Percentiles rank a stretch among this genome's conserved stretches.
Evolutionary conservation across 768 basidiomycete genomes (phyloP).

Genomic region (Omphalotus guepiniiformis): DNA sequence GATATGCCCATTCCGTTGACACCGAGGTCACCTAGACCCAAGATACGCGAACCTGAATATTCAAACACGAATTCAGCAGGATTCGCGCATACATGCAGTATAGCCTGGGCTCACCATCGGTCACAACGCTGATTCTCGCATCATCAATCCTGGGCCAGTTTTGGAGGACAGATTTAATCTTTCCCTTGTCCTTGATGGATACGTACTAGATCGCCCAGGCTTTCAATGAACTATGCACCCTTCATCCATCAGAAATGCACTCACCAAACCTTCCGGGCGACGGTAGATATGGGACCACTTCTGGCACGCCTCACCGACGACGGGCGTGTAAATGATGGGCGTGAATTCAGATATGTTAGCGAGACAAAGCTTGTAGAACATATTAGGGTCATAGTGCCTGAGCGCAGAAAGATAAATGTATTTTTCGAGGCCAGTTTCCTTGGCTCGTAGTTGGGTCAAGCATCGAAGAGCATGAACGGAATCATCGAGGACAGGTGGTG

Average conservation of each 20-base stretch:
- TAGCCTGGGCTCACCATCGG: conserved; percentile 83
- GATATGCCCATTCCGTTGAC: conserved; percentile 69
- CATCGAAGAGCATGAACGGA: conserved; percentile 54
- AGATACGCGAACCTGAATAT: conserved; percentile 74
- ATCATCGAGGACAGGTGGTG: conserved; percentile 55
- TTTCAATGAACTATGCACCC: conserved; percentile 13
- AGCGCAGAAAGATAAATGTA: conserved; percentile 80
- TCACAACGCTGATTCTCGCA: conserved; percentile 89
- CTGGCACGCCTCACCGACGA: conserved; percentile 87
- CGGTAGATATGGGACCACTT: conserved; percentile 79
- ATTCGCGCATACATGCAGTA: too few relatives aligned
- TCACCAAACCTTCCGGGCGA: conserved; percentile 67
- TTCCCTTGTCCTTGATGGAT: conserved; percentile 81
- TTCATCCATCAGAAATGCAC: conserved; percentile 15
- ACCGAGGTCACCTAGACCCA: conserved; percentile 28
- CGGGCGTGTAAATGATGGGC: conserved; percentile 90
- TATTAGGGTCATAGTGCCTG: conserved; percentile 63
- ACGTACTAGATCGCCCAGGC: conserved; percentile 47
- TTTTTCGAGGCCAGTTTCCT: conserved; percentile 72
- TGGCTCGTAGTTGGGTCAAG: conserved; percentile 69
- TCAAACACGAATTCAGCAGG: conserved; percentile 1
- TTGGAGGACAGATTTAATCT: conserved; percentile 60
- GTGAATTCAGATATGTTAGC: conserved; percentile 65
- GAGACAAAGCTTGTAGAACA: conserved; percentile 78
- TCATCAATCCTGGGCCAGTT: conserved; percentile 72